phyloP scores from a whole-genome alignment of 768 basidiomycete species.

The Mycena amicta region DNA sequence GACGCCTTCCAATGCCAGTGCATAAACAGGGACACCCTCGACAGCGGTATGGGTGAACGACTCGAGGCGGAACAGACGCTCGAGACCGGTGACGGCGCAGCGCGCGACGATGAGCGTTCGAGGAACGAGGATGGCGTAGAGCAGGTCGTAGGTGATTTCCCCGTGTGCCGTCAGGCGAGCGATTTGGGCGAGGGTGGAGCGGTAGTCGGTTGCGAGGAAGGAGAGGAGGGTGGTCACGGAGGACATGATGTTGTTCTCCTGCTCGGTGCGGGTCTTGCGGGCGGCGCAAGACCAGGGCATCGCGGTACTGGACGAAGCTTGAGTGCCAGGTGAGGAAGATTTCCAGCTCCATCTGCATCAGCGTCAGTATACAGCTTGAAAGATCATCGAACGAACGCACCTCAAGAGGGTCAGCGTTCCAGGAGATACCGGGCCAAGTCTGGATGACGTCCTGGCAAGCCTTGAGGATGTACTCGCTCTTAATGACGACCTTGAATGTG shows the following conservation, averaged over 20 bases:
- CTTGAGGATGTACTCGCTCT: slow-evolving; percentile 59
- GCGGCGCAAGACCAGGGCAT: slow-evolving; percentile 37
- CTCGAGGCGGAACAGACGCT: slow-evolving; percentile 49
- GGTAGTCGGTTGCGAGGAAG: slow-evolving; percentile 53
- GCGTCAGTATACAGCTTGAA: neutral
- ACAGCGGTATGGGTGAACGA: slow-evolving; percentile 39
- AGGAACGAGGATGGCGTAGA: slow-evolving; percentile 60
- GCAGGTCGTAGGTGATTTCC: slow-evolving; percentile 60
- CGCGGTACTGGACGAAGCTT: slow-evolving; percentile 46
- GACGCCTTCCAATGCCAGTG: slow-evolving; percentile 51
- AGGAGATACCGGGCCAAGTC: slow-evolving; percentile 61
- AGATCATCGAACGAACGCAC: too few species aligned
- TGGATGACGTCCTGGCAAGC: slow-evolving; percentile 61
- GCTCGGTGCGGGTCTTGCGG: slow-evolving; percentile 40
- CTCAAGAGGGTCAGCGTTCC: slow-evolving; percentile 60
- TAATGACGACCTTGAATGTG: slow-evolving; percentile 56
- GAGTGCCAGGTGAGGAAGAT: slow-evolving; percentile 57
- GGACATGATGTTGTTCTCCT: slow-evolving; percentile 45
- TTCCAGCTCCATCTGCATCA: slow-evolving; percentile 55
- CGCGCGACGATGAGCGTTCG: slow-evolving; percentile 50
- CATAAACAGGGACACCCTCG: slow-evolving; percentile 42
- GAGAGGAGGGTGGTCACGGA: slow-evolving; percentile 53
- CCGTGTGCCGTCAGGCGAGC: slow-evolving; percentile 50
- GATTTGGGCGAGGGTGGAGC: slow-evolving; percentile 47
- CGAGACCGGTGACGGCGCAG: slow-evolving; percentile 57